A percentile compares a stretch with the other conserved stretches of the same genome.
phyloP scores from a whole-genome alignment of 371 early-diverging fungal species.

The Mortierella sp. region DNA sequence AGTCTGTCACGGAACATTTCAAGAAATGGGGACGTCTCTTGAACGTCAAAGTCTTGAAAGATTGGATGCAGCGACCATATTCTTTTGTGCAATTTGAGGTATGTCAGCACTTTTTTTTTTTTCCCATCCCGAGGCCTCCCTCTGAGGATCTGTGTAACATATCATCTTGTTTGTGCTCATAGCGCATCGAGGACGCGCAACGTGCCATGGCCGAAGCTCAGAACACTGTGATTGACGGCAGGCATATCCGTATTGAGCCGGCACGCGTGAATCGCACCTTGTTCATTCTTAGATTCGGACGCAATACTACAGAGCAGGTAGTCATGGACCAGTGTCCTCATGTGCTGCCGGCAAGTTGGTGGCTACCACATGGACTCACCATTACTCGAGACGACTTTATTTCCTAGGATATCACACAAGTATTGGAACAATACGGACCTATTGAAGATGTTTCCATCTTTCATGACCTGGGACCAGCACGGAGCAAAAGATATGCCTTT shows the following conservation, averaged over 20 bases:
- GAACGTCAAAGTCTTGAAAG: constrained; percentile 83
- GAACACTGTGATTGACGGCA: constrained; percentile 73
- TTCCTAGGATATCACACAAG: constrained; percentile 48
- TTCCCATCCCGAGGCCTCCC: neutral
- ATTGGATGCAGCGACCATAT: constrained; percentile 84
- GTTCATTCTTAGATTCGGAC: constrained; percentile 64
- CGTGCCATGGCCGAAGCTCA: constrained; percentile 75
- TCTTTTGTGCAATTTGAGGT: constrained; percentile 88
- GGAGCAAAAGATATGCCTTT: constrained; percentile 68
- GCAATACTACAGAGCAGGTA: constrained; percentile 59
- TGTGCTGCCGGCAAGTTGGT: no score
- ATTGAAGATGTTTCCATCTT: constrained; percentile 77
- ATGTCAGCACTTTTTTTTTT: neutral
- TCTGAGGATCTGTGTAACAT: neutral
- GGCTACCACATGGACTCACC: no score
- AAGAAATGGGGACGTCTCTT: constrained; percentile 72
- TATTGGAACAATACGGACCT: constrained; percentile 66
- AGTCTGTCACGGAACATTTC: constrained; percentile 74
- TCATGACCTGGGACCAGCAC: constrained; percentile 55
- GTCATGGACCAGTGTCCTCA: no score
- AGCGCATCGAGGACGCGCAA: constrained; percentile 66
- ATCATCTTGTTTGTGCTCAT: neutral
- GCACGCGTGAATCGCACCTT: constrained; percentile 88
- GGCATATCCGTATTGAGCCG: constrained; percentile 85
- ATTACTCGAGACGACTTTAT: neutral